Evolutionary conservation across 2,329 filamentous ascomycete species (phyloP).

Genomic region (Pyricularia grisea): DNA sequence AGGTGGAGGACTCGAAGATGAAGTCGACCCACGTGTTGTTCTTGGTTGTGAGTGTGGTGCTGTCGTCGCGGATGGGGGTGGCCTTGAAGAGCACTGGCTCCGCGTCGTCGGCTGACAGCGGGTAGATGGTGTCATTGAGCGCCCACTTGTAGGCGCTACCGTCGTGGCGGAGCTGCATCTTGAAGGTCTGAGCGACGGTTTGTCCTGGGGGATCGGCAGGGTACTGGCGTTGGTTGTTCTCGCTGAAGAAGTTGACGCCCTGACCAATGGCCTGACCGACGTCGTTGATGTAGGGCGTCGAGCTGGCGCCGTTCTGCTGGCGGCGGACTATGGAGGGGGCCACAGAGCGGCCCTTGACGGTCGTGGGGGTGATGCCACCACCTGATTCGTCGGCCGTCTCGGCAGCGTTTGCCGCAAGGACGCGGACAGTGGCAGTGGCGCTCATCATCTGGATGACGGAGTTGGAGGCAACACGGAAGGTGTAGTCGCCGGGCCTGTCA

Average conservation of each 20-base stretch:
- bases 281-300: constrained; percentile 37
- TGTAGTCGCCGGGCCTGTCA: constrained; percentile 37
- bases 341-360: background rate
- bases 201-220: constrained; percentile 32
- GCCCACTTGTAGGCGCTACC: constrained; percentile 43
- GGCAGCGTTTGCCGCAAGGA: constrained; percentile 11
- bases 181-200: constrained; percentile 33
- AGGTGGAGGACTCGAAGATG: constrained; percentile 34
- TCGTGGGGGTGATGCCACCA: background rate
- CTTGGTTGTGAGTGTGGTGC: constrained; percentile 34
- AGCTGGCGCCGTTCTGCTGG: constrained; percentile 7
- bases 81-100: constrained; percentile 38
- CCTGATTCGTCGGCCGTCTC: background rate
- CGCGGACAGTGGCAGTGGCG: constrained; percentile 39
- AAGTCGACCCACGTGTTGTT: constrained; percentile 45
- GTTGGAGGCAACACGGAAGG: constrained; percentile 41
- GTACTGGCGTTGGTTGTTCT: constrained; percentile 32
- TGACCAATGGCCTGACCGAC: constrained; percentile 31
- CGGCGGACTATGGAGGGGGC: background rate
- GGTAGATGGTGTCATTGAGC: constrained; percentile 35
- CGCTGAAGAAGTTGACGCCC: constrained; percentile 32
- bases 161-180: constrained; percentile 28
- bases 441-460: constrained; percentile 43
- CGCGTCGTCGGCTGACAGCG: constrained; percentile 23
- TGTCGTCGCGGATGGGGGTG: constrained; percentile 20